Conservation (phyloP, 2,329 filamentous ascomycete species). For the Sarocladium oryzae region DNA sequence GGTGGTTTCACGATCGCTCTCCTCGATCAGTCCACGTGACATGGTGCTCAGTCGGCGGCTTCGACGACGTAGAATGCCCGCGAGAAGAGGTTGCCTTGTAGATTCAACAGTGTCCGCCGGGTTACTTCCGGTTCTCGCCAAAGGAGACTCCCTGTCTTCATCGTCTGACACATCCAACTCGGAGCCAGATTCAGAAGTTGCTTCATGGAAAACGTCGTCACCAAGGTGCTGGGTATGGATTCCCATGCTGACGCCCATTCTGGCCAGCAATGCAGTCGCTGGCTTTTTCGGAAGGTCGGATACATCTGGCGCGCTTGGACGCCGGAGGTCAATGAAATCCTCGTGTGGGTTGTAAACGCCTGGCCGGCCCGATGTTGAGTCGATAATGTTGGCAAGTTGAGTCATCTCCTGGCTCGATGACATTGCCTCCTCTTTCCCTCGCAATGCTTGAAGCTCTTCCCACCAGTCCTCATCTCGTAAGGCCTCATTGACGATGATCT, state of each 20-base stretch:
- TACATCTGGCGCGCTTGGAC: slow-evolving; percentile 50
- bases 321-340: slow-evolving; percentile 23
- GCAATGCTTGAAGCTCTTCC: slow-evolving; percentile 60
- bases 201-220: slow-evolving; percentile 48
- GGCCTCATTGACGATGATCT: slow-evolving; percentile 56
- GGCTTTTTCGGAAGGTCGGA: slow-evolving; percentile 56
- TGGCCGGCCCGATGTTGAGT: slow-evolving; percentile 34
- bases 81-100: slow-evolving; percentile 19
- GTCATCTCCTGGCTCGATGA: slow-evolving; percentile 36
- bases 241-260: slow-evolving; percentile 60
- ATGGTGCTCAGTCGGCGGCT: not conserved
- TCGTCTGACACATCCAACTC: slow-evolving; percentile 25
- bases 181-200: slow-evolving; percentile 23
- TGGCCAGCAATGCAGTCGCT: slow-evolving; percentile 42
- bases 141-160: slow-evolving; percentile 17
- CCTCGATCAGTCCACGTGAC: not conserved
- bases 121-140: not conserved
- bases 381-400: slow-evolving; percentile 37
- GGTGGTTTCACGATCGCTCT: slow-evolving; percentile 1
- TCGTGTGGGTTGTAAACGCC: slow-evolving; percentile 39
- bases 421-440: slow-evolving; percentile 33
- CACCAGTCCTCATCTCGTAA: slow-evolving; percentile 76
- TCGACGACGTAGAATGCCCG: not conserved
- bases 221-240: slow-evolving; percentile 71
- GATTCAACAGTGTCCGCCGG: slow-evolving; percentile 9